Evolutionary conservation across 2,329 filamentous ascomycete species (phyloP), one percentile per base, ranked within the genome.

Genomic region (Phaeosphaeriaceae sp.): DNA sequence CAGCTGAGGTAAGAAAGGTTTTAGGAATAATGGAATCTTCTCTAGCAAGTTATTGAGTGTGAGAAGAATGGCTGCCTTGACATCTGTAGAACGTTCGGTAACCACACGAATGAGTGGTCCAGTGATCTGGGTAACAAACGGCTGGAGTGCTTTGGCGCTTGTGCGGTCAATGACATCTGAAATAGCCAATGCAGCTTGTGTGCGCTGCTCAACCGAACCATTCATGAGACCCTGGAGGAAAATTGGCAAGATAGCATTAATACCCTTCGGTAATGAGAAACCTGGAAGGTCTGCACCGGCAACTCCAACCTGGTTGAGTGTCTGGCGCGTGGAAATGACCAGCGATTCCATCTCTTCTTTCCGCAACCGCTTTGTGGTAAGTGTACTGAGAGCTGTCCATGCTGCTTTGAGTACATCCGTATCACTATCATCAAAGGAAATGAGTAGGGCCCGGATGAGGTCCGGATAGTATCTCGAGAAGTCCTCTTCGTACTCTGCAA

Each of bases 291-390:
- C 87, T 33, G 87, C 83, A 21, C 94, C 94, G 34, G 92, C 79
- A 36, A 96, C 90, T 62, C 95, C 94, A 38, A 97, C 89, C 66
- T 93, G 90, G 59, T 90, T 87, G 46, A 99, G 81, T 1, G 90
- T 87, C 73, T 95, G 89, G 50, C 93, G 83, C 2, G 93, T 96
- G 0, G 93, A 94, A 45, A 85, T 79, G 15, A 96, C 92, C 37
- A 99, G 81, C 0, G 88, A 86, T 70, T 99, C 95, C 94, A 99
- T 97, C 75, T 97, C 93, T 70, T 99, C 95, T 74, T 99, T 99
- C 69, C 87, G 88, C 54, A 99, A 83, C 63, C 86, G 88, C 72
- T 92, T 92, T 37, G 92, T 97, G 1, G 61, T 66, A 62, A 99
- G 88, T 49, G 90, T 89, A 62, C 79, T 91, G 50, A 99, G 83